Base-by-base conservation (phyloP, 2,329 filamentous ascomycete genomes). In the Fusarium sarcochroum region DNA sequence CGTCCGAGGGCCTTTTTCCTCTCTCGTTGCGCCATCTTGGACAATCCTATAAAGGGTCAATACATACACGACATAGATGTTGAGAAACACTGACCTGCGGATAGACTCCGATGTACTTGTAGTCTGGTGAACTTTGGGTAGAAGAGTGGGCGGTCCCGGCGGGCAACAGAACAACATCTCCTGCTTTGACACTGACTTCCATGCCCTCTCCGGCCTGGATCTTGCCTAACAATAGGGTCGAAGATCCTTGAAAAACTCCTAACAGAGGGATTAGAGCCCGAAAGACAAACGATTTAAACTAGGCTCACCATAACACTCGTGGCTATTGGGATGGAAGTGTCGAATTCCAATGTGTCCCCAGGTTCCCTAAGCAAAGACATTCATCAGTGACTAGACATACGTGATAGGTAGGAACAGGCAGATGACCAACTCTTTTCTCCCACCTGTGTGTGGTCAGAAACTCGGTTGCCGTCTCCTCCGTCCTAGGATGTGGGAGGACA, bases 231-330 rank as follows among this genome's bases (percentile, higher is more conserved):
- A 53, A 4, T 0, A 53, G 38, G 1, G 50, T 53, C 6, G 50
- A 53, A 2, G 20, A 46, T 3, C 50, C 50, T 7, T 32, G 7
- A 1, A 51, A 51, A 2, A 51, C 21, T 9, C 48, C 48, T 51
- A 13, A 5, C 1, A 0, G 2, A 18, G 2, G 21, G 5, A 1
- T 13, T 1, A n/a, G n/a, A n/a, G n/a, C n/a, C n/a, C n/a, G n/a
- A n/a, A n/a, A n/a, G n/a, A n/a, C n/a, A n/a, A n/a, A n/a, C n/a
- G 5, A 1, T 13, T 1, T 6, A 5, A 14, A 21, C 10, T 6
- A 32, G 6, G 17, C 49, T 32, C 0, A 53, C 50, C 50, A 20
- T 53, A 53, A 7, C 50, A 53, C 6, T 53, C 50, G 20, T 53
- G 50, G 6, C 38, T 53, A 7, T 53, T 53, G 8, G 50, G 50